Conservation (phyloP, 2,329 filamentous ascomycete genomes). For the Juglanconis sp. region DNA sequence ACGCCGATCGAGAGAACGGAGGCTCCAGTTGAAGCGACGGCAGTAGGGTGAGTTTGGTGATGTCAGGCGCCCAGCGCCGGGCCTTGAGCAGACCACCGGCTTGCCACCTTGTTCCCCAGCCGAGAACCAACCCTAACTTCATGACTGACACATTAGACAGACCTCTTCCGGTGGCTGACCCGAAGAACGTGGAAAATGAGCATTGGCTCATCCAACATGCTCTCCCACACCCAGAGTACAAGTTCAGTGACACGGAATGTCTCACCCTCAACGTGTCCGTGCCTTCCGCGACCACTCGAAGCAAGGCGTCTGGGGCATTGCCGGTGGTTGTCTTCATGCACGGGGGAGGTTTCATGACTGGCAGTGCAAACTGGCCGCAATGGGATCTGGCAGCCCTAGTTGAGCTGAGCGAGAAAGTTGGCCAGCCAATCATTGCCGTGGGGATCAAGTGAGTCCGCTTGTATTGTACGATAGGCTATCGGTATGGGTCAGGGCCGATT, state of each 20-base stretch:
- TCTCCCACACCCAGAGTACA: slow-evolving; percentile 35
- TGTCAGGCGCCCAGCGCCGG: neutral
- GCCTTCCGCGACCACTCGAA: slow-evolving; percentile 27
- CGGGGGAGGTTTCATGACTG: slow-evolving; percentile 47
- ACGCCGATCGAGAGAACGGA: slow-evolving; percentile 12
- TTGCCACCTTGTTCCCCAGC: neutral
- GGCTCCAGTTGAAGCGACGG: slow-evolving; percentile 28
- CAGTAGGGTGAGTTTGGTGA: slow-evolving; percentile 29
- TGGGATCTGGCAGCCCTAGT: slow-evolving; percentile 45
- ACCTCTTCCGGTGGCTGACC: slow-evolving; percentile 36
- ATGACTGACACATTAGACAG: slow-evolving; percentile 16
- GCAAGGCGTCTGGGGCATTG: slow-evolving; percentile 28
- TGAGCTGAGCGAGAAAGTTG: slow-evolving; percentile 38
- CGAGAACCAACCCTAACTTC: too few relatives aligned
- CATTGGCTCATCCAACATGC: slow-evolving; percentile 46
- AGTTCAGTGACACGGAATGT: slow-evolving; percentile 45
- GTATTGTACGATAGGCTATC: neutral
- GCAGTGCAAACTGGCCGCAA: slow-evolving; percentile 51
- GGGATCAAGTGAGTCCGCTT: slow-evolving; percentile 36
- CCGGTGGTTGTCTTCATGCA: slow-evolving; percentile 53
- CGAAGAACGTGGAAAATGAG: slow-evolving; percentile 41
- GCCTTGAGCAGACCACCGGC: neutral
- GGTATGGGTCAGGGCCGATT: neutral
- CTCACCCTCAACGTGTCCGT: slow-evolving; percentile 51
- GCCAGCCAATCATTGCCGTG: slow-evolving; percentile 43